These are phyloP conservation scores for Hypholoma fasciculare DNA, from an alignment of 768 basidiomycete species.

Conservation along the genomic window DNA sequence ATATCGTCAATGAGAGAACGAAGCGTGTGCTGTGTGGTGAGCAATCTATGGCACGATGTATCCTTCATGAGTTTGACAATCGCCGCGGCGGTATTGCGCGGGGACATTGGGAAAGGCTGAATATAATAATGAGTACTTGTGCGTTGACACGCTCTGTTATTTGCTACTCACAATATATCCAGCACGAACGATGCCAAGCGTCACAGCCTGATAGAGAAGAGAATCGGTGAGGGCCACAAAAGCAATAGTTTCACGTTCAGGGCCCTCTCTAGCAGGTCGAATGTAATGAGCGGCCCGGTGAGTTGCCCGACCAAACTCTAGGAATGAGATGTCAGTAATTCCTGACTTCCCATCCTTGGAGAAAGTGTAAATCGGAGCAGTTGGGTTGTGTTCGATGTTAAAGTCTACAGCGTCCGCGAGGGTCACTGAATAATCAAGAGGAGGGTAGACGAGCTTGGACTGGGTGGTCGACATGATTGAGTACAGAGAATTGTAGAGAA, in stretches of 20 bases:
- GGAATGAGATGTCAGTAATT: conserved; percentile 30
- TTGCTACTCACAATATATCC: conserved; percentile 30
- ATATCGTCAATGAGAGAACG: conserved; percentile 29
- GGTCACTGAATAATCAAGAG: conserved; percentile 32
- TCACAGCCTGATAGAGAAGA: conserved; percentile 42
- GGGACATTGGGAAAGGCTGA: conserved; percentile 44
- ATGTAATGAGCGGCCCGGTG: conserved; percentile 41
- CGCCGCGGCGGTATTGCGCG: conserved; percentile 34
- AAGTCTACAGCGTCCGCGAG: conserved; percentile 33
- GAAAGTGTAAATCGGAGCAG: conserved; percentile 30
- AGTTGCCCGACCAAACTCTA: conserved; percentile 47
- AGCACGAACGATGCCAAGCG: conserved; percentile 36
- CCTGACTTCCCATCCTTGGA: conserved; percentile 16
- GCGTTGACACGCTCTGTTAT: neutral
- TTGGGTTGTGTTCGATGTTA: conserved; percentile 32
- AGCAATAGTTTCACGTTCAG: conserved; percentile 31
- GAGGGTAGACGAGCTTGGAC: conserved; percentile 9
- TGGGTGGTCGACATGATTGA: too few species aligned
- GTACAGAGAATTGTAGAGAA: too few species aligned
- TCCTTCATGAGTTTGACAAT: conserved; percentile 35
- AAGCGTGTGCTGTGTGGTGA: conserved; percentile 32
- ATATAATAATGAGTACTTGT: neutral
- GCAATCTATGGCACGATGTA: conserved; percentile 37
- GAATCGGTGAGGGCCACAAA: conserved; percentile 33
- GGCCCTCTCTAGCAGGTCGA: conserved; percentile 26